Conservation (phyloP, 352 stramenopile genomes). For the Phytophthora capsici region DNA sequence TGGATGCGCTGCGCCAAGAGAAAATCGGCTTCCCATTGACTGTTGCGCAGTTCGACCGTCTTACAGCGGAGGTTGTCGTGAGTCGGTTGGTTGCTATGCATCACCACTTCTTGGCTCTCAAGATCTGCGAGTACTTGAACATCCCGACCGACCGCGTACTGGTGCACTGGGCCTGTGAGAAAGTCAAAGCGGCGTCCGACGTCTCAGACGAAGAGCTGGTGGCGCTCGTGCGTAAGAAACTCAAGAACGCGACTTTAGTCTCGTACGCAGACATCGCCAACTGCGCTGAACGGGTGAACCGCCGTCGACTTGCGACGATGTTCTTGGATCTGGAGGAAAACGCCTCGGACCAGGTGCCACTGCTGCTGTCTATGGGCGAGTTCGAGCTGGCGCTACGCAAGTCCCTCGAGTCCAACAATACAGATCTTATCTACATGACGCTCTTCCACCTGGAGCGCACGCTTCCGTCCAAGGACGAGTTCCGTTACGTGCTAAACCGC, state of each 20-base stretch:
- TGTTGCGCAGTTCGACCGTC: constrained; percentile 78
- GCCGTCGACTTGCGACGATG: constrained; percentile 88
- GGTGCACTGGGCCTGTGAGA: constrained; percentile 92
- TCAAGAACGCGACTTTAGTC: constrained; percentile 81
- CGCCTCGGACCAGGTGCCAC: constrained; percentile 87
- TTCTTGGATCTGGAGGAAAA: constrained; percentile 90
- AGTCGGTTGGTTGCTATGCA: constrained; percentile 84
- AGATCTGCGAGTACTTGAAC: constrained; percentile 91
- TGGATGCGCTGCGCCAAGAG: constrained; percentile 90
- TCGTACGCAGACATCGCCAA: constrained; percentile 86
- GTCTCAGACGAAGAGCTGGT: constrained; percentile 84
- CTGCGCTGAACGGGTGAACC: constrained; percentile 82
- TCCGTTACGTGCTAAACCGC: constrained; percentile 75
- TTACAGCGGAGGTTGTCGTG: constrained; percentile 88
- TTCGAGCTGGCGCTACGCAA: constrained; percentile 91
- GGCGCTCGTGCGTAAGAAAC: constrained; percentile 83
- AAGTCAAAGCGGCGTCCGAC: constrained; percentile 71
- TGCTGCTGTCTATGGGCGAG: constrained; percentile 92
- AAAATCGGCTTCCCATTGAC: constrained; percentile 85
- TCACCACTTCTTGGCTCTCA: constrained; percentile 91
- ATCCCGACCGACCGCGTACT: constrained; percentile 89
- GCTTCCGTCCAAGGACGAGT: constrained; percentile 82
- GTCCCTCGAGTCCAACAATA: constrained; percentile 89
- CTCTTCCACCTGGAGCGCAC: constrained; percentile 88
- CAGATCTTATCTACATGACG: constrained; percentile 90